phyloP scores from a whole-genome alignment of 371 early-diverging fungal genomes.

The Actinomortierella ambigua region DNA sequence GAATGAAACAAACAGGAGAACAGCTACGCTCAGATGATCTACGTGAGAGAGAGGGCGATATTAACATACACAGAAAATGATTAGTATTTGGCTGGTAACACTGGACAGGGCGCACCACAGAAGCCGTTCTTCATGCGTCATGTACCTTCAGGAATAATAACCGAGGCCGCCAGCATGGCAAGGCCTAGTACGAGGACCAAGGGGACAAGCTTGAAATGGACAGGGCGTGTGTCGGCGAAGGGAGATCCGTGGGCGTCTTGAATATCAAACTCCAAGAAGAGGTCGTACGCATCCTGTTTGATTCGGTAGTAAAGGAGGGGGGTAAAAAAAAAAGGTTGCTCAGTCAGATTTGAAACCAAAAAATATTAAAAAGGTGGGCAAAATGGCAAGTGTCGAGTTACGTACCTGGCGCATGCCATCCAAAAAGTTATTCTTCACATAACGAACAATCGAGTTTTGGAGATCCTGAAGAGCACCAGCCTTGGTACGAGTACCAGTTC shows the following conservation, averaged over 20 bases:
- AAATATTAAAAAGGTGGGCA: not conserved
- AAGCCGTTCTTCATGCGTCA: not conserved
- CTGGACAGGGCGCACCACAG: too few species aligned
- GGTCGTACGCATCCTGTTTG: slow-evolving; percentile 41
- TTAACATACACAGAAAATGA: too few species aligned
- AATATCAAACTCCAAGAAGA: slow-evolving; percentile 33
- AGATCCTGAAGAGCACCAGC: slow-evolving; percentile 81
- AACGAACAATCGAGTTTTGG: slow-evolving; percentile 81
- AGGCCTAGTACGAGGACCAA: slow-evolving; percentile 16
- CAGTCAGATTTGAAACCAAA: not conserved
- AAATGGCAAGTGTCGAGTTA: not conserved
- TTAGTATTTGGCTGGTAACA: too few species aligned
- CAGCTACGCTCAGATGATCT: slow-evolving; percentile 20
- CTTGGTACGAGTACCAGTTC: slow-evolving; percentile 85
- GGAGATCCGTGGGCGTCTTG: slow-evolving; percentile 25
- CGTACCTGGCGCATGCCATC: slow-evolving; percentile 85
- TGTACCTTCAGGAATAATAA: slow-evolving; percentile 37
- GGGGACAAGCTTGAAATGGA: slow-evolving; percentile 24
- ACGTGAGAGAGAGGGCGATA: not conserved
- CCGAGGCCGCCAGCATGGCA: slow-evolving; percentile 23
- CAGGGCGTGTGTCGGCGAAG: slow-evolving; percentile 18
- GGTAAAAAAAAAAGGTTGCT: too few species aligned
- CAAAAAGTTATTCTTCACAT: slow-evolving; percentile 88
- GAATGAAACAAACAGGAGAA: slow-evolving; percentile 26
- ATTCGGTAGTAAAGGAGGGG: too few species aligned